Evolutionary conservation across 1,284 basidiomycete genomes (phyloP), one percentile per base, ranked within the genome.

Genomic region (Ganoderma lingzhi): DNA sequence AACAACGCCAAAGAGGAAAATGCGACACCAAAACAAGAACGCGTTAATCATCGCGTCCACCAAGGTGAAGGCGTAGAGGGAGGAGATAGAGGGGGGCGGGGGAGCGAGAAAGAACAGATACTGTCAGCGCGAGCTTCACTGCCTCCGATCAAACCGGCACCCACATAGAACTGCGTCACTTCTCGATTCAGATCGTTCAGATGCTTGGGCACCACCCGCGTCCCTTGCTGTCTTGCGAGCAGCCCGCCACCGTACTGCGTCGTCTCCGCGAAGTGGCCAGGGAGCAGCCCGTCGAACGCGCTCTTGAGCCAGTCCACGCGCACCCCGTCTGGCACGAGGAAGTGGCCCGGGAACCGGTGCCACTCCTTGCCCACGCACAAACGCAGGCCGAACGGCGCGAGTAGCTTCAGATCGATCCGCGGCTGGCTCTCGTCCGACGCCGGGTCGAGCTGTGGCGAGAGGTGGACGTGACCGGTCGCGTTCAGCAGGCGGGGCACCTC

Each of bases 321-420:
- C 67, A 98, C 84, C 19, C 90, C 93, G 66, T 93, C 88, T 1
- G 97, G 96, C 23, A 99, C 87, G 62, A 97, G 87, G 81, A 94
- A 99, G 78, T 94, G 93, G 1, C 94, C 89, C 0, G 97, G 96
- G 85, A 97, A 99, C 17, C 97, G 88, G 78, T 99, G 86, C 98
- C 98, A 99, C 81, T 99, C 97, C 78, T 97, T 95, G 42, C 93
- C 96, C 66, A 94, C 87, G 82, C 98, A 99, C 1, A 99, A 79
- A n/a, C 85, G 90, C 67, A 97, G 80, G 67, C 90, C 88, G 74
- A 96, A 88, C n/a, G 88, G 83, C 66, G 85, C 84, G 74, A 98
- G 83, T 0, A 89, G 89, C 1, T 89, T 81, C 48, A 94, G 84
- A 78, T 97, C 93, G 72, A 95, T 87, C 68, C 86, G 86, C 28